Evolutionary conservation across 768 basidiomycete species (phyloP).

Genomic region (Dentipellis sp.): DNA sequence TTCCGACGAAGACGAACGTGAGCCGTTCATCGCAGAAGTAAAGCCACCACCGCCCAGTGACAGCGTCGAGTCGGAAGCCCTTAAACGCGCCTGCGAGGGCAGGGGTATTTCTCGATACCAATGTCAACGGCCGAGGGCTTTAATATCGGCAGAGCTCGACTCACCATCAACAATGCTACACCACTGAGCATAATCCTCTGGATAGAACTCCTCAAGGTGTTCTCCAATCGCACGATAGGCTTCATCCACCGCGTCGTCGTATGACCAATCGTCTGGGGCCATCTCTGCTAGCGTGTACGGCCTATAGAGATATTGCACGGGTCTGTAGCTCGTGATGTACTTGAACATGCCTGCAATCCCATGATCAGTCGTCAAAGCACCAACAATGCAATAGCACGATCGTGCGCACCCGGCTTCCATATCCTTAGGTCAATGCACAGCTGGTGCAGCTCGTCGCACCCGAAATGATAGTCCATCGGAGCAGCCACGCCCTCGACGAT

Average conservation of each 20-base stretch:
- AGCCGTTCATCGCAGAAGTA: too few relatives aligned
- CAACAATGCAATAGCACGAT: background rate
- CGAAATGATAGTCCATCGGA: background rate
- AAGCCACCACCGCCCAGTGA: too few relatives aligned
- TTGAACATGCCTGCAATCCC: background rate
- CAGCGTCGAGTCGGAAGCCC: too few relatives aligned
- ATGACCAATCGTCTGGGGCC: background rate
- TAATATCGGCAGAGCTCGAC: too few relatives aligned
- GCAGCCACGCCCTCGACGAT: background rate
- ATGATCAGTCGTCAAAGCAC: background rate
- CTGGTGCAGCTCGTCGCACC: background rate
- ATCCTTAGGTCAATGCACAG: background rate
- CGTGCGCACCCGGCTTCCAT: background rate
- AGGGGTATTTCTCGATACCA: too few relatives aligned
- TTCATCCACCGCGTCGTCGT: background rate
- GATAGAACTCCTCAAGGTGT: conserved; percentile 27
- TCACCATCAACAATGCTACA: too few relatives aligned
- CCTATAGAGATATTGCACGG: background rate
- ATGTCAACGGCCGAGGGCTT: too few relatives aligned
- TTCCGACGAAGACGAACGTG: too few relatives aligned
- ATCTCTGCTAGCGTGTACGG: background rate
- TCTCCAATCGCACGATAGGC: conserved; percentile 1
- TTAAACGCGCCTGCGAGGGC: too few relatives aligned
- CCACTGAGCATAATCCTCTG: background rate
- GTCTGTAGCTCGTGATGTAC: background rate